phyloP scores from a whole-genome alignment of 352 stramenopile species.

The Phytophthora aleatoria region DNA sequence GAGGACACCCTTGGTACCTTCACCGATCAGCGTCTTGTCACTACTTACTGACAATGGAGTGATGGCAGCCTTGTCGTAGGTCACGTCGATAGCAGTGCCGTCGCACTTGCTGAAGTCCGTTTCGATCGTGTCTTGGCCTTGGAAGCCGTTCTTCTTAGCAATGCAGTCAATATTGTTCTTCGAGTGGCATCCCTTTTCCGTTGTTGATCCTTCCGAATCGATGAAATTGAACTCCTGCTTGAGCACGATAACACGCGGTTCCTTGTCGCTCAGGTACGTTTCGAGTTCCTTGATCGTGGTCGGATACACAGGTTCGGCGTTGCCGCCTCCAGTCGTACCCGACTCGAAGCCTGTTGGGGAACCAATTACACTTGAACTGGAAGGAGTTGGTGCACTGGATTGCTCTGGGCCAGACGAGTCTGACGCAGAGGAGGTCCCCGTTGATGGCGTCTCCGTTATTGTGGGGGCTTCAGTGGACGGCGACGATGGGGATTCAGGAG shows the following conservation, averaged over 20 bases:
- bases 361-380: background rate
- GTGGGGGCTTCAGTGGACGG: background rate
- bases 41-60: background rate
- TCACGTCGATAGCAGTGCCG: background rate
- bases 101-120: background rate
- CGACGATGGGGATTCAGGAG: background rate
- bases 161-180: background rate
- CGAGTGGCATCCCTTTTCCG: background rate
- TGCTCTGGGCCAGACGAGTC: background rate
- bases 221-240: slow-evolving; percentile 1
- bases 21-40: background rate
- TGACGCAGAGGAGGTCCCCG: background rate
- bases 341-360: background rate
- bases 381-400: background rate
- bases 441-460: background rate
- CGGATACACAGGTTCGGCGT: background rate
- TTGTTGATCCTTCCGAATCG: background rate
- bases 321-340: background rate
- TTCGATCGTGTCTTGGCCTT: background rate
- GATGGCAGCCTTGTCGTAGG: background rate
- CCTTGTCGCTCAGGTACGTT: background rate
- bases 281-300: background rate
- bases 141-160: background rate
- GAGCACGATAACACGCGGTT: background rate
- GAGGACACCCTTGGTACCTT: slow-evolving; percentile 2